These are phyloP conservation scores for Trichophyton verrucosum DNA, from an alignment of 2,329 filamentous ascomycete species.

Conservation along the genomic window DNA sequence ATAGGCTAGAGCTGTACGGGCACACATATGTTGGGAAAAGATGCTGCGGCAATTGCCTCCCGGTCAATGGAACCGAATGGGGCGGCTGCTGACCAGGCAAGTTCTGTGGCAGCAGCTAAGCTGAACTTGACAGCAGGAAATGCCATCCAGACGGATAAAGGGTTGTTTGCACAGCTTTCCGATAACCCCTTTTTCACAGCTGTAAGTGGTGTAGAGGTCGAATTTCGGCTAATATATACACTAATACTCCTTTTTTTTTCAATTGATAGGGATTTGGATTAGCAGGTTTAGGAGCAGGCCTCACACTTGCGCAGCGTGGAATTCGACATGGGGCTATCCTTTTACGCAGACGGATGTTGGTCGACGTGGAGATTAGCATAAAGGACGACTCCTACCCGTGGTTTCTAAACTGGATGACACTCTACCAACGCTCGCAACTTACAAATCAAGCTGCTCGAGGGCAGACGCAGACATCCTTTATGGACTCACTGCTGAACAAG, in stretches of 20 bases:
- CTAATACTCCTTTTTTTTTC: background rate
- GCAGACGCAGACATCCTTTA: constrained; percentile 28
- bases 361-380: constrained; percentile 90
- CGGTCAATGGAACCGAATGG: constrained; percentile 29
- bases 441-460: constrained; percentile 32
- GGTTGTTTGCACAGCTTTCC: constrained; percentile 34
- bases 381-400: constrained; percentile 88
- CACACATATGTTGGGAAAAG: constrained; percentile 14
- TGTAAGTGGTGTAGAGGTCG: constrained; percentile 21
- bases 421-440: constrained; percentile 57
- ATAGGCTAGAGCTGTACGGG: background rate
- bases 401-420: constrained; percentile 88
- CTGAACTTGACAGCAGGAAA: constrained; percentile 24
- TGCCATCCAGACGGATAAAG: constrained; percentile 26
- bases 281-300: constrained; percentile 69
- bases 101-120: constrained; percentile 18
- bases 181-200: constrained; percentile 41
- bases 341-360: constrained; percentile 71
- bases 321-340: constrained; percentile 59
- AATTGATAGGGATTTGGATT: constrained; percentile 63
- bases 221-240: background rate
- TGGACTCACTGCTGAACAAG: constrained; percentile 44
- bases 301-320: constrained; percentile 69
- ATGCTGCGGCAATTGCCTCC: constrained; percentile 10
- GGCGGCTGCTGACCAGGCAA: constrained; percentile 14